Conservation (phyloP, 2,329 filamentous ascomycete species). For the Fusarium kyushuense region DNA sequence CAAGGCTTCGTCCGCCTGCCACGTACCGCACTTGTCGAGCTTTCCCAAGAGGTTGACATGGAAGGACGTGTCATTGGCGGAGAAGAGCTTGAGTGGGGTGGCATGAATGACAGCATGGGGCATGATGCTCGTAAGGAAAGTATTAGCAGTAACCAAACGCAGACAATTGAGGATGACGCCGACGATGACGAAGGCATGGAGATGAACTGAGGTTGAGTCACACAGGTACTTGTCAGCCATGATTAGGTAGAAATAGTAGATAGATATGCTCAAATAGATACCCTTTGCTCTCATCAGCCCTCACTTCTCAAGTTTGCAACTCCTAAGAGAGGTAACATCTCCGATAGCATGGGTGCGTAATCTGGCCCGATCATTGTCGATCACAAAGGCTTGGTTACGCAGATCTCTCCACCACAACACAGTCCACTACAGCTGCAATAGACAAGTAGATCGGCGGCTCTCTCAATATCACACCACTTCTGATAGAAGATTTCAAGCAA, state of each 20-base stretch:
- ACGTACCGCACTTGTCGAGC: conserved; percentile 83
- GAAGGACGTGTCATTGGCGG: conserved; percentile 93
- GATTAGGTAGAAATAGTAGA: conserved; percentile 14
- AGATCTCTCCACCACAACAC: background rate
- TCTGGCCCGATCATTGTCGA: background rate
- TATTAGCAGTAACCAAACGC: conserved; percentile 69
- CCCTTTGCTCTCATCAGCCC: background rate
- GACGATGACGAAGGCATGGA: conserved; percentile 75
- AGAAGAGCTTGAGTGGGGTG: conserved; percentile 77
- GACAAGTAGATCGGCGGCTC: background rate
- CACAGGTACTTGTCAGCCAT: conserved; percentile 4
- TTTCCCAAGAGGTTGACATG: conserved; percentile 92
- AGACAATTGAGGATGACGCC: conserved; percentile 67
- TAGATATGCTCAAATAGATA: conserved; percentile 20
- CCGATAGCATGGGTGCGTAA: background rate
- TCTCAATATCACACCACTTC: background rate
- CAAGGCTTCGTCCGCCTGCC: conserved; percentile 86
- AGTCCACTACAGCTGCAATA: background rate
- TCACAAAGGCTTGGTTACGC: conserved; percentile 1
- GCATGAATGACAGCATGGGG: conserved; percentile 58
- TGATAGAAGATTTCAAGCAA: background rate
- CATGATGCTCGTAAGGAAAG: conserved; percentile 67
- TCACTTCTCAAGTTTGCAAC: background rate
- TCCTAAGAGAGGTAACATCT: background rate
- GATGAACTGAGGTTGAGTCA: conserved; percentile 55